A percentile compares a stretch with the other conserved stretches of the same genome.
phyloP scores from a whole-genome alignment of 2,329 filamentous ascomycete species.

The Apiospora rasikravindrae region DNA sequence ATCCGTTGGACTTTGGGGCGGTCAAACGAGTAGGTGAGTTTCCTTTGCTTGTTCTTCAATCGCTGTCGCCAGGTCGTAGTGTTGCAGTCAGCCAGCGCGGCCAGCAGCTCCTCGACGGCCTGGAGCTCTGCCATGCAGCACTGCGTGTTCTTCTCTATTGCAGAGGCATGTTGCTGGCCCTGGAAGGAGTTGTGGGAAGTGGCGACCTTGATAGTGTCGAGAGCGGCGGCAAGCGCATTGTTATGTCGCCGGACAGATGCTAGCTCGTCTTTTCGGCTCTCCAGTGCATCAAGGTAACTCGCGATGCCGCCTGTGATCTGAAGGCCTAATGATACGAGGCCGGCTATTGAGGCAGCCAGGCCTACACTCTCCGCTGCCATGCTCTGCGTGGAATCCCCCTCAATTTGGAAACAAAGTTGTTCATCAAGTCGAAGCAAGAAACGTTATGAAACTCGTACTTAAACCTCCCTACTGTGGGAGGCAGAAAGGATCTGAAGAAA shows the following conservation, averaged over 20 bases:
- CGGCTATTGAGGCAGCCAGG: constrained; percentile 21
- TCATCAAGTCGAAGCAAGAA: no score
- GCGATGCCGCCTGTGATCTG: constrained; percentile 16
- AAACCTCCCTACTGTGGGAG: no score
- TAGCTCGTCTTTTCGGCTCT: constrained; percentile 20
- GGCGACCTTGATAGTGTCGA: constrained; percentile 1
- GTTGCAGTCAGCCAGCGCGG: constrained; percentile 19
- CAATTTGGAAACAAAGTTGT: no score
- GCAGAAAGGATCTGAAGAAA: no score
- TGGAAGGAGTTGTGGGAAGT: no score
- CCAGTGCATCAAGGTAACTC: constrained; percentile 19
- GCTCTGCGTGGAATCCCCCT: background rate
- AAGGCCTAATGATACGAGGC: constrained; percentile 22
- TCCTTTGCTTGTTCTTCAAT: constrained; percentile 18
- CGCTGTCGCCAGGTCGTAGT: constrained; percentile 18
- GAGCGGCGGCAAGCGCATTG: constrained; percentile 8
- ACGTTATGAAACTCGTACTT: no score
- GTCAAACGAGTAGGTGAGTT: constrained; percentile 21
- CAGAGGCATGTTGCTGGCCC: background rate
- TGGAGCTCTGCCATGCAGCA: constrained; percentile 18
- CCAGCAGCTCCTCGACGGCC: constrained; percentile 11
- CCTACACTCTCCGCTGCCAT: constrained; percentile 10
- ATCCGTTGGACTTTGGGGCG: constrained; percentile 18
- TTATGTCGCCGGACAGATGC: constrained; percentile 17
- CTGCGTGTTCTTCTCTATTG: background rate